Base-by-base conservation (phyloP, 2,329 filamentous ascomycete genomes). In the Penicillium sp. region DNA sequence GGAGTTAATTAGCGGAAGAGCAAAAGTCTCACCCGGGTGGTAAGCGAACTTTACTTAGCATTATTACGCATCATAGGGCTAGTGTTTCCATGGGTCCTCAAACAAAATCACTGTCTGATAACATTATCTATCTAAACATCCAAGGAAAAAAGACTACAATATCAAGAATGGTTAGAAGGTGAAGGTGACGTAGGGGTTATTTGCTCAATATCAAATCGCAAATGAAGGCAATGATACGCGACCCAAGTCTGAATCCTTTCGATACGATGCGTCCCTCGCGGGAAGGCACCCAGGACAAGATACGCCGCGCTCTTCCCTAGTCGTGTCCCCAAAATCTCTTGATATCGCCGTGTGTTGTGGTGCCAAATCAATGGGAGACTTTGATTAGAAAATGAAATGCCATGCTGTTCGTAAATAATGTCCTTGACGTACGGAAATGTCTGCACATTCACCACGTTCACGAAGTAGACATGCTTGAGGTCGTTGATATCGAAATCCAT, bases 401-500 rank as follows among this genome's bases (percentile, higher is more conserved):
- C 14, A 24, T 52, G 5, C 24, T 13, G 29, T 3, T 36, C 34
- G 18, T 47, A 52, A 2, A 52, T 18, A 0, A 27, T 18, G 9
- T 47, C 24, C 6, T 27, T 18, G 14, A 52, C n/a, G 3, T 41
- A 52, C 6, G 27, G 27, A 4, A 39, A 9, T 10, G 43, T 47
- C n/a, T 47, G 18, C 0, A 40, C 18, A 6, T 47, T 52, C 9
- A 34, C 14, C 9, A 52, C 27, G 18, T 47, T 27, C 13, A 22
- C 18, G 14, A 47, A 47, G 24, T 52, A 52, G 16, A 53, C 9
- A n/a, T 53, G 27, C 3, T 14, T 32, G 21, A 49, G 45, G 1
- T 45, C 48, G 27, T 53, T 18, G 24, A 53, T 44, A 8, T 36
- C 16, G n/a, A 45, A 13, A n/a, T 54, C 47, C n/a, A 45, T 51